Evolutionary conservation across 805 yeast species (phyloP).

Genomic region (Cyberlindnera samutprakarnensis): DNA sequence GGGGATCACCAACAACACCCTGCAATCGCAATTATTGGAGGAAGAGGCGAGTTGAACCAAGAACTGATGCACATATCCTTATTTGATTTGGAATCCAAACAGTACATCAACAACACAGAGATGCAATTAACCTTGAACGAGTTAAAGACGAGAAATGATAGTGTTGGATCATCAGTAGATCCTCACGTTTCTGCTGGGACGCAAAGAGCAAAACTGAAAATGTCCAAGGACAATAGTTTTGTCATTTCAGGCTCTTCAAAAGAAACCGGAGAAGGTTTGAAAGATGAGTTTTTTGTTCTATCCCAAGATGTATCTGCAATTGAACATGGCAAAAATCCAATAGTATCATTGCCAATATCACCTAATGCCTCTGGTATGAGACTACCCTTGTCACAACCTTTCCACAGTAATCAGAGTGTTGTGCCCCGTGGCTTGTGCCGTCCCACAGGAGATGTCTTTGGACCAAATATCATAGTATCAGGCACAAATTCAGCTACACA

Average conservation of each 20-base stretch:
- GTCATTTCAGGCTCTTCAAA: slow-evolving; percentile 12
- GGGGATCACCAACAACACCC: slow-evolving; percentile 32
- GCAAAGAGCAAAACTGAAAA: slow-evolving; percentile 10
- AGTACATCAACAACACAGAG: slow-evolving; percentile 15
- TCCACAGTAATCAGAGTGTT: slow-evolving; percentile 12
- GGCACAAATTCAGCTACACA: slow-evolving; percentile 46
- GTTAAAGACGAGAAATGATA: slow-evolving; percentile 5
- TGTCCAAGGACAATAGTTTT: slow-evolving; percentile 13
- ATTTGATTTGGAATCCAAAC: slow-evolving; percentile 37
- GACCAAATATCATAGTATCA: slow-evolving; percentile 53
- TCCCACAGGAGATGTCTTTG: slow-evolving; percentile 60
- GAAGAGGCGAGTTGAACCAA: slow-evolving; percentile 31
- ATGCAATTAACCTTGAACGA: slow-evolving; percentile 20
- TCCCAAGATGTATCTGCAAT: slow-evolving; percentile 8
- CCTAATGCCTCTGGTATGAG: slow-evolving; percentile 26
- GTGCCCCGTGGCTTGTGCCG: slow-evolving; percentile 41
- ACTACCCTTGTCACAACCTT: slow-evolving; percentile 19
- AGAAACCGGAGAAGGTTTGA: slow-evolving; percentile 1
- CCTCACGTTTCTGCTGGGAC: slow-evolving; percentile 6
- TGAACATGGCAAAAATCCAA: slow-evolving; percentile 18
- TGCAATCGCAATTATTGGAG: slow-evolving; percentile 50
- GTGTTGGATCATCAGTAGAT: slow-evolving; percentile 7
- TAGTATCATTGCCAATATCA: slow-evolving; percentile 26
- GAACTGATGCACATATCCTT: slow-evolving; percentile 26
- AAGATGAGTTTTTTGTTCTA: slow-evolving; percentile 15